Conservation (phyloP, 768 basidiomycete species). For the Hygrocybe coccinea region DNA sequence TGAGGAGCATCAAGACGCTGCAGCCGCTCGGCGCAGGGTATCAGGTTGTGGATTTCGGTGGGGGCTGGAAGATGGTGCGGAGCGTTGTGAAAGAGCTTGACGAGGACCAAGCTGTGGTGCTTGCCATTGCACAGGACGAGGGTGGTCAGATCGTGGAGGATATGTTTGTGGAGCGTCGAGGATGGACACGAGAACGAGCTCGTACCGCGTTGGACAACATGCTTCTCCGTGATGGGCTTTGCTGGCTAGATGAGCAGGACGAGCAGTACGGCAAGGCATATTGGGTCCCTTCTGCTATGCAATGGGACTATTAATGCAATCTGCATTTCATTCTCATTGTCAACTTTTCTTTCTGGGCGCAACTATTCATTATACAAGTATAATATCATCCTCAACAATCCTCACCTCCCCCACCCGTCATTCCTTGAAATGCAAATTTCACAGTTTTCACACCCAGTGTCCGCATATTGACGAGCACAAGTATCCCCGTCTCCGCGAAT, state of each 20-base stretch:
- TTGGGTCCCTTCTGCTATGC: slow-evolving; percentile 86
- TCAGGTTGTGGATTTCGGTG: slow-evolving; percentile 70
- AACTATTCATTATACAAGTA: neutral
- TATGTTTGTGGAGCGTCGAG: slow-evolving; percentile 51
- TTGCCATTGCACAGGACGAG: slow-evolving; percentile 64
- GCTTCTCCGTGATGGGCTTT: slow-evolving; percentile 83
- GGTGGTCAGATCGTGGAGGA: slow-evolving; percentile 70
- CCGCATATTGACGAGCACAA: slow-evolving; percentile 77
- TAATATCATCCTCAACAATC: neutral
- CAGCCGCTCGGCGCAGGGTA: slow-evolving; percentile 91
- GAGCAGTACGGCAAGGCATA: slow-evolving; percentile 60
- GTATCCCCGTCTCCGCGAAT: slow-evolving; percentile 70
- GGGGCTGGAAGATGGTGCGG: slow-evolving; percentile 70
- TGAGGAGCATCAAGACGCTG: slow-evolving; percentile 79
- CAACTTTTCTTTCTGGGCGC: neutral
- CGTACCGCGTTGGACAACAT: slow-evolving; percentile 81
- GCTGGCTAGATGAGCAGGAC: slow-evolving; percentile 93
- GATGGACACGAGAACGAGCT: slow-evolving; percentile 79
- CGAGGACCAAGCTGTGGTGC: slow-evolving; percentile 78
- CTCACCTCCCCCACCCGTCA: slow-evolving; percentile 27
- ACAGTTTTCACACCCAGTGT: slow-evolving; percentile 67
- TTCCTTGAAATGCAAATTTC: slow-evolving; percentile 49
- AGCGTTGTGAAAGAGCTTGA: slow-evolving; percentile 90
- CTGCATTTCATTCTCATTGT: neutral
- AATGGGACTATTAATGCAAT: slow-evolving; percentile 63